Base-by-base conservation (phyloP, 2,329 filamentous ascomycete species). In the Aureobasidium sp. region DNA sequence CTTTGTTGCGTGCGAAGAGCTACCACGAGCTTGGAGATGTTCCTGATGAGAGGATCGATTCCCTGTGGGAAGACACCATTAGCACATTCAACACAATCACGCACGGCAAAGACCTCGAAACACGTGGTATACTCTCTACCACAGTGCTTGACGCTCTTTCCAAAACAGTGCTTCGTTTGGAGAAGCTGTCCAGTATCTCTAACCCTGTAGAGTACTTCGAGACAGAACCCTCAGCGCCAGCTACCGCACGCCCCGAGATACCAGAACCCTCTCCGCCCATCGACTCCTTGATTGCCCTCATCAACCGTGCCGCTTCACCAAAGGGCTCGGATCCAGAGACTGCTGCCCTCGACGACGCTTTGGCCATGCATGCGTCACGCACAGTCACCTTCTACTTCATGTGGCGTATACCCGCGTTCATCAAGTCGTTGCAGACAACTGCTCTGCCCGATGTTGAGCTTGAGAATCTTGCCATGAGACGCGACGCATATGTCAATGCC, bases 11-110 rank as follows among this genome's bases (percentile, higher is more conserved):
- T 71, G 92, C 93, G 9, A 87, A 90, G 66, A 87, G 87, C 64
- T 93, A 91, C 65, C 91, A 94, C 64, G 93, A 96, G 70, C 84
- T 96, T 37, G 89, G 92, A 67, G 94, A 99, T 69, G 78, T 91
- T 13, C 88, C 92, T 1, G 89, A 94, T 65, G 83, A 81, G 70
- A 96, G 93, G 72, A 78, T 97, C 10, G 85, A 88, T 29, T 81
- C 86, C 47, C 79, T 97, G 6, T 97, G 94, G 92, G 92, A 97
- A 67, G 89, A 92, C 66, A 85, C 87, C 5, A 82, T 90, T 60
- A 87, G 87, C 67, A 83, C 87, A 2, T 81, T 99, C 41, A 83
- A 87, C 63, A 83, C 86, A 63, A 83, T 94, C 61, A 70, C 76
- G 65, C 84, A 86, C 68, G 86, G 85, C 20, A 86, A 85, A 66